These are phyloP conservation scores for Blepharisma stoltei DNA, from an alignment of 73 alveolate genomes.

Conservation along the genomic window DNA sequence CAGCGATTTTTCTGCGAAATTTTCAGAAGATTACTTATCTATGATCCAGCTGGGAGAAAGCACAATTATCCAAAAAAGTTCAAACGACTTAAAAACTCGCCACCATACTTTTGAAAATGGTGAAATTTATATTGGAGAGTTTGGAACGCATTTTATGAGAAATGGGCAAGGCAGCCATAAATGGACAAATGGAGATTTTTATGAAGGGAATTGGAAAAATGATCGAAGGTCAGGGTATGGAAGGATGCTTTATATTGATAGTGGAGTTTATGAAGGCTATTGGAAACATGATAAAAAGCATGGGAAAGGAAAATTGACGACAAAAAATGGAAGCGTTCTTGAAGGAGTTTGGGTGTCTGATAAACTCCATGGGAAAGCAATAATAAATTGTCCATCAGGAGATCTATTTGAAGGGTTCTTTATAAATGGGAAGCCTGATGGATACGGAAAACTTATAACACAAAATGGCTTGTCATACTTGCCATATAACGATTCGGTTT, in stretches of 20 bases:
- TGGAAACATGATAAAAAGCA: slow-evolving; percentile 57
- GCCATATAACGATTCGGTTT: too few relatives aligned
- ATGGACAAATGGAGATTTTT: slow-evolving; percentile 64
- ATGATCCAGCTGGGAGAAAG: too few relatives aligned
- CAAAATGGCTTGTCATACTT: too few relatives aligned
- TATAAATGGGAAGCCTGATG: slow-evolving; percentile 67
- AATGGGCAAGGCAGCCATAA: slow-evolving; percentile 65
- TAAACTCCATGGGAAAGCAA: slow-evolving; percentile 68
- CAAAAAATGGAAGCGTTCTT: slow-evolving; percentile 64
- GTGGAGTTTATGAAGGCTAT: slow-evolving; percentile 32
- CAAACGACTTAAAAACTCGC: too few relatives aligned
- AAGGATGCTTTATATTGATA: slow-evolving; percentile 38
- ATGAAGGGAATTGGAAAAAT: slow-evolving; percentile 68
- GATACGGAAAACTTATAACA: slow-evolving; percentile 45
- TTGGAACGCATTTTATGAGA: slow-evolving; percentile 12
- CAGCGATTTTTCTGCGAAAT: too few relatives aligned
- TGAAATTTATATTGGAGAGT: too few relatives aligned
- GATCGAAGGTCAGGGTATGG: slow-evolving; percentile 68
- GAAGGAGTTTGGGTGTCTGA: slow-evolving; percentile 79
- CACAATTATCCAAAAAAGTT: too few relatives aligned
- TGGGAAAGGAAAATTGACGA: slow-evolving; percentile 72
- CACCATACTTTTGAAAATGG: too few relatives aligned
- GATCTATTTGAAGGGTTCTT: slow-evolving; percentile 66
- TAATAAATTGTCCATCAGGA: slow-evolving; percentile 62
- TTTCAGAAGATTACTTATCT: too few relatives aligned